A percentile compares a stretch with the other conserved stretches of the same genome.
Evolutionary conservation across 2,329 filamentous ascomycete genomes (phyloP).

Genomic region (Aspergillus clavatus): DNA sequence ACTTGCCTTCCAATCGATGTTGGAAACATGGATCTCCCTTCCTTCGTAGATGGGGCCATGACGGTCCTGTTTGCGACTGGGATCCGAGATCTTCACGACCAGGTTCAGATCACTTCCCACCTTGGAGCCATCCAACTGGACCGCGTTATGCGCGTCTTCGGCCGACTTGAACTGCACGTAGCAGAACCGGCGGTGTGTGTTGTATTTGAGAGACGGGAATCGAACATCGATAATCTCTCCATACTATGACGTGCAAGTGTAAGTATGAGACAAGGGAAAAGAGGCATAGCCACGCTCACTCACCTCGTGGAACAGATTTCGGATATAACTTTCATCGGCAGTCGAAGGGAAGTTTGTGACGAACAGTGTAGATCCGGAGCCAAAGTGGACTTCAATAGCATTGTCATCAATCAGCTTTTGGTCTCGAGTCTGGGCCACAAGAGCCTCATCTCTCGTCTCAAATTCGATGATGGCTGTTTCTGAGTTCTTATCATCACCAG

Average conservation of each 20-base stretch:
- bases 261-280: background rate
- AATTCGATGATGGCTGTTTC: constrained; percentile 81
- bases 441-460: constrained; percentile 70
- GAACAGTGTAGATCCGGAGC: constrained; percentile 75
- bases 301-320: constrained; percentile 54
- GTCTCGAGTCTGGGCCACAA: constrained; percentile 74
- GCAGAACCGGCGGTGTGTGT: constrained; percentile 86
- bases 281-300: constrained; percentile 12
- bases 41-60: constrained; percentile 79
- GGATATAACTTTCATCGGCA: constrained; percentile 48
- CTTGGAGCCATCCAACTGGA: constrained; percentile 64
- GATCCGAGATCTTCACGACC: constrained; percentile 78
- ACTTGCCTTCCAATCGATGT: constrained; percentile 57
- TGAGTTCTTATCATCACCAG: constrained; percentile 56
- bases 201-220: constrained; percentile 86
- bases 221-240: constrained; percentile 81
- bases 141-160: constrained; percentile 65
- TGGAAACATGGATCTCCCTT: constrained; percentile 74
- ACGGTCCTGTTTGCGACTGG: constrained; percentile 69
- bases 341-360: constrained; percentile 78
- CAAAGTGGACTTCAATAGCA: constrained; percentile 68
- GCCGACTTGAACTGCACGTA: constrained; percentile 81
- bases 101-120: constrained; percentile 67
- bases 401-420: constrained; percentile 71
- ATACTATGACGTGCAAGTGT: constrained; percentile 43